Percentiles rank a stretch among this genome's conserved stretches.
phyloP scores from a whole-genome alignment of 1,284 basidiomycete species.

The Lentinula novae-zelandiae region DNA sequence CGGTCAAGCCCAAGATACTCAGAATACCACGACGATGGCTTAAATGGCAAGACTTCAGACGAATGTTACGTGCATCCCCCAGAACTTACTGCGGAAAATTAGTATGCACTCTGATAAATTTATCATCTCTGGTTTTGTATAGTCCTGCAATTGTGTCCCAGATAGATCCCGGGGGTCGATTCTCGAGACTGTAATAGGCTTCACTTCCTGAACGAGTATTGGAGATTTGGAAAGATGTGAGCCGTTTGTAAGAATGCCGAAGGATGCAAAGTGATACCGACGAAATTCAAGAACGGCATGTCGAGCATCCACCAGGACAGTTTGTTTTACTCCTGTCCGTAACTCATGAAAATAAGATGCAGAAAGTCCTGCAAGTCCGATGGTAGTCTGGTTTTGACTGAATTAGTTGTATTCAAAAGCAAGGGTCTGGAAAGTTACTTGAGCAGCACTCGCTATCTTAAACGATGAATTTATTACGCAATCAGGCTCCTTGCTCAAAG shows the following conservation, averaged over 20 bases:
- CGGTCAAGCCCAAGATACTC: constrained; percentile 33
- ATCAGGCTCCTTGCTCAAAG: constrained; percentile 4
- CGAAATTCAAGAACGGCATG: constrained; percentile 59
- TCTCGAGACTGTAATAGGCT: constrained; percentile 43
- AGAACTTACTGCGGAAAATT: constrained; percentile 58
- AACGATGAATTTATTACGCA: constrained; percentile 10
- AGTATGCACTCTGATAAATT: constrained; percentile 55
- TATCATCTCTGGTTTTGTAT: constrained; percentile 48
- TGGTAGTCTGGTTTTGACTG: constrained; percentile 34
- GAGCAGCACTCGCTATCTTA: constrained; percentile 33
- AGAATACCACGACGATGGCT: constrained; percentile 55
- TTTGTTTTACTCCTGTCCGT: constrained; percentile 42
- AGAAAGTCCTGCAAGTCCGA: constrained; percentile 51
- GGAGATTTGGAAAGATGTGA: no score
- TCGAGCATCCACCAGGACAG: constrained; percentile 49
- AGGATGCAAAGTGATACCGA: constrained; percentile 25
- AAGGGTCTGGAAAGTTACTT: constrained; percentile 28
- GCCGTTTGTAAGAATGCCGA: no score
- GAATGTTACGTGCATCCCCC: no score
- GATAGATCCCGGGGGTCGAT: constrained; percentile 27
- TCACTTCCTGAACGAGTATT: no score
- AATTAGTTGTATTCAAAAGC: not conserved
- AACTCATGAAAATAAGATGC: constrained; percentile 49
- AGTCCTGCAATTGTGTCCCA: constrained; percentile 54
- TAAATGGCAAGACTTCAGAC: not conserved